Base-by-base conservation (phyloP, 768 basidiomycete genomes). In the Lactarius evosmus region DNA sequence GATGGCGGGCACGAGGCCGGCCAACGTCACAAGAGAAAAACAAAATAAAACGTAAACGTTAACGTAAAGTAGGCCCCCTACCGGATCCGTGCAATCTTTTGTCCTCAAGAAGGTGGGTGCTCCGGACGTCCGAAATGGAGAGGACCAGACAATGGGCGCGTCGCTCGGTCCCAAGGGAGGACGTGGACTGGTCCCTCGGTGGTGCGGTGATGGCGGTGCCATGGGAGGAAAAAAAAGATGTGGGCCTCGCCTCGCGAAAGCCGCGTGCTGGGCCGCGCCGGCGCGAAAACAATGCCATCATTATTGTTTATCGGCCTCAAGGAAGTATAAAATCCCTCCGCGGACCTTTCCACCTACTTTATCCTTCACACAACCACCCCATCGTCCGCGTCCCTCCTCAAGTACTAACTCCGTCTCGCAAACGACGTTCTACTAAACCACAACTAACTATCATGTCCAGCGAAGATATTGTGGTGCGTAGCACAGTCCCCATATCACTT, bases 1-100 rank as follows among this genome's bases (percentile, higher is more conserved):
- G 62, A 63, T 63, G 61, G 50, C 1, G n/a, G 32, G 29, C 62
- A 63, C 62, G 58, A 59, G 62, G 62, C 25, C 62, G 27, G 41
- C 33, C 25, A 25, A 58, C 38, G 56, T 63, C 55, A 62, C 30
- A 62, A 57, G 19, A 17, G 32, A 29, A n/a, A 62, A 33, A 33
- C 41, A 29, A 16, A 27, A n/a, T 17, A 30, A 25, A 36, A 38
- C 56, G 32, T 33, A 7, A 38, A 27, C 7, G 25, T 41, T 4
- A 46, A 49, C 46, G 46, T 49, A 27, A 49, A 49, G 12, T 27
- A 4, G 46, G 30, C 30, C 55, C 61, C 40, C 17, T 19, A 27
- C 38, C 32, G 6, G n/a, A 63, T 58, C 9, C 22, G 56, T 52
- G 14, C 14, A 19, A 8, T n/a, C 50, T 58, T 63, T 58, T 58